These are phyloP conservation scores for Trypanosoma brucei DNA, from an alignment of 208 protist species.

Conservation along the genomic window DNA sequence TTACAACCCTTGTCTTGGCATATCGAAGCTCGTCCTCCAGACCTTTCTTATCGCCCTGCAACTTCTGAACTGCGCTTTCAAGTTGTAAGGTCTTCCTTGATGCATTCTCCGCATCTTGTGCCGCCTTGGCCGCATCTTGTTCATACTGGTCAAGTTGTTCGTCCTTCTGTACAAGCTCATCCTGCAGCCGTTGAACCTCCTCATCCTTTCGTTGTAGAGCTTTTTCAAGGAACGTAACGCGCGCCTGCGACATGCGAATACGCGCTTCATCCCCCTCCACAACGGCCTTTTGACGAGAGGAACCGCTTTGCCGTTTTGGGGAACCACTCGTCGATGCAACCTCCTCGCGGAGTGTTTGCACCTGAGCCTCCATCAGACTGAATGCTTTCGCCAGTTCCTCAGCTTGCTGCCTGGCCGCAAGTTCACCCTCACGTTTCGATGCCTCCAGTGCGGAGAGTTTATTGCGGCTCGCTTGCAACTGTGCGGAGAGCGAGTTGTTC, in stretches of 20 bases:
- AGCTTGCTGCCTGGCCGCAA: slow-evolving; percentile 26
- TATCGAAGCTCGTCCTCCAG: slow-evolving; percentile 7
- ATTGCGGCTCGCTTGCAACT: slow-evolving; percentile 29
- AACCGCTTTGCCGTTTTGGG: not conserved
- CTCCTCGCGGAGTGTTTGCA: slow-evolving; percentile 26
- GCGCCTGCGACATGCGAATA: slow-evolving; percentile 10
- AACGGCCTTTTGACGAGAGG: not conserved
- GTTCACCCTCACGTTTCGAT: slow-evolving; percentile 21
- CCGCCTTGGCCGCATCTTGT: slow-evolving; percentile 1
- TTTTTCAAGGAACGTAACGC: slow-evolving; percentile 32
- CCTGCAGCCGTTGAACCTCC: slow-evolving; percentile 18
- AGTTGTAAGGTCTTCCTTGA: slow-evolving; percentile 9
- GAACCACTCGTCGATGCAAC: not conserved
- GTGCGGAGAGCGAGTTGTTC: slow-evolving; percentile 23
- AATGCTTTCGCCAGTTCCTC: slow-evolving; percentile 36
- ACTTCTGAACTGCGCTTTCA: slow-evolving; percentile 4
- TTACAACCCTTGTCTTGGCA: not conserved
- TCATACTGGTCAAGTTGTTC: slow-evolving; percentile 15
- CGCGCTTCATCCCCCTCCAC: not conserved
- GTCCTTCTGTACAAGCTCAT: slow-evolving; percentile 10
- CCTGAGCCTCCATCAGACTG: slow-evolving; percentile 31
- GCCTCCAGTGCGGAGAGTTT: slow-evolving; percentile 11
- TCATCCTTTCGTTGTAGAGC: slow-evolving; percentile 26
- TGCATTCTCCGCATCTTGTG: slow-evolving; percentile 4
- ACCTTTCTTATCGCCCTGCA: slow-evolving; percentile 6